Evolutionary conservation across 2,329 filamentous ascomycete species (phyloP).

Genomic region (Aspergillus sp.): DNA sequence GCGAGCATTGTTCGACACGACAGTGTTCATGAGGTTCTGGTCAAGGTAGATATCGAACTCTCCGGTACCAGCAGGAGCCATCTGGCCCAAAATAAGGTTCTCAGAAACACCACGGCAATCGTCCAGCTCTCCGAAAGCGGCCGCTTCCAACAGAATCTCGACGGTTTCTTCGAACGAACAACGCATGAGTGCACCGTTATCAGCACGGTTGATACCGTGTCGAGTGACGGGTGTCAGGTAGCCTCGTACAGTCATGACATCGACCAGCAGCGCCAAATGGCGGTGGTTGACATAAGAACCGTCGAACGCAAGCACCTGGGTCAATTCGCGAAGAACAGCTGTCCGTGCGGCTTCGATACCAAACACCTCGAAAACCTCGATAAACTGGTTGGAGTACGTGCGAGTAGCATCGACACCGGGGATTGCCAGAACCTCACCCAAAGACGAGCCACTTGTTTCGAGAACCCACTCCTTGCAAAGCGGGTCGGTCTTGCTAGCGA

Average conservation of each 20-base stretch:
- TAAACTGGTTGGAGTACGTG: conserved; percentile 93
- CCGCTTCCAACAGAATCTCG: conserved; percentile 94
- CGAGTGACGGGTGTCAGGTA: conserved; percentile 94
- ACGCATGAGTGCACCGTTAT: conserved; percentile 97
- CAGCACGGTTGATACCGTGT: conserved; percentile 96
- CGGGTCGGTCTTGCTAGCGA: conserved; percentile 71
- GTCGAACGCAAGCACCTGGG: conserved; percentile 92
- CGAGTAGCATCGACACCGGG: conserved; percentile 83
- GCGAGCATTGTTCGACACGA: conserved; percentile 87
- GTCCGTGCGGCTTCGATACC: conserved; percentile 93
- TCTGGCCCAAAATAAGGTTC: conserved; percentile 96
- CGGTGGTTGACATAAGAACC: conserved; percentile 99
- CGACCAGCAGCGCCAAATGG: conserved; percentile 89
- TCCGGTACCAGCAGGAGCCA: conserved; percentile 95
- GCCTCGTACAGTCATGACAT: conserved; percentile 96
- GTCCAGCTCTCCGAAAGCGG: conserved; percentile 90
- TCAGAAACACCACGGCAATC: conserved; percentile 98
- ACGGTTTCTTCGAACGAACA: conserved; percentile 99
- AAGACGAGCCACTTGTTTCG: conserved; percentile 86
- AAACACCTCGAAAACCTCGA: conserved; percentile 90
- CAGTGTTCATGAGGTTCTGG: conserved; percentile 91
- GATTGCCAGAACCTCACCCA: conserved; percentile 80
- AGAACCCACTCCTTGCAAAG: conserved; percentile 91
- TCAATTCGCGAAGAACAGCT: conserved; percentile 83
- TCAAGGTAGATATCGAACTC: conserved; percentile 94